phyloP scores from a whole-genome alignment of 1,284 basidiomycete genomes.

The Psilocybe mexicana region DNA sequence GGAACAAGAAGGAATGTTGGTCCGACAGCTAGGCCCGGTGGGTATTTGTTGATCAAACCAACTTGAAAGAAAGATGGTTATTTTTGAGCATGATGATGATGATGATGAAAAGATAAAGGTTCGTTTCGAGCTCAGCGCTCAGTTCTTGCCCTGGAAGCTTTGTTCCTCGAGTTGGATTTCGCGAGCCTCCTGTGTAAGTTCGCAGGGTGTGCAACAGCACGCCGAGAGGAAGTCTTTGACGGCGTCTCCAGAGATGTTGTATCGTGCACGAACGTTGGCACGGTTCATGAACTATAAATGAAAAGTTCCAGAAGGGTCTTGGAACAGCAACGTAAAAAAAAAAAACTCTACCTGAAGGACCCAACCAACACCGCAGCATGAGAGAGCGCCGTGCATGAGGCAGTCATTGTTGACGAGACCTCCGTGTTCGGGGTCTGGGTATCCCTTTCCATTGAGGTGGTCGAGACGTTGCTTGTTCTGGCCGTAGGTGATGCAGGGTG shows the following conservation, averaged over 20 bases:
- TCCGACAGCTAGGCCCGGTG: background rate
- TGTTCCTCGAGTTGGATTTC: conserved; percentile 53
- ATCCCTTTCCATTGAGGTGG: conserved; percentile 33
- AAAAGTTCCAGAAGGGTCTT: background rate
- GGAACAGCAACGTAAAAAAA: background rate
- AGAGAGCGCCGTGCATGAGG: conserved; percentile 24
- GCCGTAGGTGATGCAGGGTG: conserved; percentile 41
- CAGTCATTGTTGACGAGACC: conserved; percentile 25
- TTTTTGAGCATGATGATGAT: background rate
- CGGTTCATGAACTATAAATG: conserved; percentile 40
- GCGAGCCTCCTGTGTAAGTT: conserved; percentile 48
- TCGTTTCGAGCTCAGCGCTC: background rate
- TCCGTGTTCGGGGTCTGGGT: conserved; percentile 32
- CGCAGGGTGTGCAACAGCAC: conserved; percentile 50
- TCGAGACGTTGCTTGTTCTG: conserved; percentile 38
- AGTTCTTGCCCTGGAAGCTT: conserved; percentile 29
- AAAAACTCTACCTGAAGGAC: conserved; percentile 41
- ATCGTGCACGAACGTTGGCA: conserved; percentile 40
- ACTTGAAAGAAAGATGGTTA: no score
- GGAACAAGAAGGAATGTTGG: background rate
- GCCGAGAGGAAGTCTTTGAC: conserved; percentile 41
- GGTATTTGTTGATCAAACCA: background rate
- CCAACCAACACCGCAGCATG: conserved; percentile 37
- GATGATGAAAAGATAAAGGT: background rate
- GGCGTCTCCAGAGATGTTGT: conserved; percentile 43